Evolutionary conservation across 306 rosid genomes (phyloP).

Genomic region (Cucumis sativus): DNA sequence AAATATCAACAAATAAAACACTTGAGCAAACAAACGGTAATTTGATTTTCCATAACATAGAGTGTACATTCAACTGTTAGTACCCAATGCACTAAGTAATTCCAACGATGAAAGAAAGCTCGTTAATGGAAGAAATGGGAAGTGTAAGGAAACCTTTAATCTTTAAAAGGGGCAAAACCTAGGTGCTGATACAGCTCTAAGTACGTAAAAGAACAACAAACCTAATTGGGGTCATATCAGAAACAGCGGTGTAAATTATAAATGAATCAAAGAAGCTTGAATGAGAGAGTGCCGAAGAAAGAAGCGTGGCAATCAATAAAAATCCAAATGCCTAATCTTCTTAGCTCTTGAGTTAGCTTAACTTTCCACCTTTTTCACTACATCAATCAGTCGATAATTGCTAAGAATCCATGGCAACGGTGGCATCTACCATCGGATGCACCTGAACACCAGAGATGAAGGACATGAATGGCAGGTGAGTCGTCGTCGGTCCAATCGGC

Average conservation of each 20-base stretch:
- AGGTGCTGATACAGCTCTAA: background rate
- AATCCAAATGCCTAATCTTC: background rate
- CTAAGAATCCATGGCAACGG: constrained; percentile 55
- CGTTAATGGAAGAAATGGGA: background rate
- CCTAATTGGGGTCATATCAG: background rate
- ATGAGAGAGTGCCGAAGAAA: background rate
- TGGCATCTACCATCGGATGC: constrained; percentile 61
- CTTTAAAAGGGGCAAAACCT: background rate
- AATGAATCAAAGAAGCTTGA: background rate
- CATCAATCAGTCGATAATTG: background rate
- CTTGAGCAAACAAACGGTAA: background rate
- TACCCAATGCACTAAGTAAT: background rate
- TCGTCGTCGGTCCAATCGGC: constrained; percentile 19
- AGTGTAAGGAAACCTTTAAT: background rate
- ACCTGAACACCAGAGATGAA: constrained; percentile 40
- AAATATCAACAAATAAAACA: background rate
- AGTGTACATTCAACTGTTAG: background rate
- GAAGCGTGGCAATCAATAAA: background rate
- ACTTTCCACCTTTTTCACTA: background rate
- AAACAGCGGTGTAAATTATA: background rate
- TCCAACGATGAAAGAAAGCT: background rate
- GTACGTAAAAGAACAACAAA: background rate
- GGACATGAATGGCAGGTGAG: constrained; percentile 42
- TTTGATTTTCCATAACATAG: background rate
- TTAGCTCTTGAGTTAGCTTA: background rate